These are phyloP conservation scores for Graphiopsis chlorocephala DNA, from an alignment of 2,329 filamentous ascomycete species.

Conservation along the genomic window DNA sequence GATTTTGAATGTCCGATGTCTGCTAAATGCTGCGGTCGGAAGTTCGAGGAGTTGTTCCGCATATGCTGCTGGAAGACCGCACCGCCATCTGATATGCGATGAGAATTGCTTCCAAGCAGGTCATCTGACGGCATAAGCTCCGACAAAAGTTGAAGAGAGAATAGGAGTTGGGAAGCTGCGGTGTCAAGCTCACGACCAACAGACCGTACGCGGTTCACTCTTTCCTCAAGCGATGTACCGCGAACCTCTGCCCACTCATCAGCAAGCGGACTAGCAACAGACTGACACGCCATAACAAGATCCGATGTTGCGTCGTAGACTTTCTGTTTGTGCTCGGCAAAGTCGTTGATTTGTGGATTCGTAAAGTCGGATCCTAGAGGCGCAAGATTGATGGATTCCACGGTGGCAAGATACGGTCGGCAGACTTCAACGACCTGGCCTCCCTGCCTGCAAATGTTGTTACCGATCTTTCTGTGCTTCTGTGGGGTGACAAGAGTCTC, in stretches of 20 bases:
- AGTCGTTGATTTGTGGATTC: conserved; percentile 82
- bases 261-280: conserved; percentile 82
- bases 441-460: conserved; percentile 75
- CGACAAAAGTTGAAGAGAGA: conserved; percentile 80
- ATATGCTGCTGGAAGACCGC: conserved; percentile 31
- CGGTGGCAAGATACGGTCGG: conserved; percentile 81
- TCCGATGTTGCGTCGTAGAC: conserved; percentile 93
- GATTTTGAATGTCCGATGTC: conserved; percentile 61
- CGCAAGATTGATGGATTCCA: conserved; percentile 89
- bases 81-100: conserved; percentile 38
- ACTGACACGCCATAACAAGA: conserved; percentile 80
- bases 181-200: conserved; percentile 79
- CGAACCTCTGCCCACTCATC: conserved; percentile 96
- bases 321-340: conserved; percentile 85
- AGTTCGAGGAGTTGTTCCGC: conserved; percentile 36
- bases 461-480: conserved; percentile 75
- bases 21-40: conserved; percentile 51
- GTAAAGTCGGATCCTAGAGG: conserved; percentile 74
- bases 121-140: conserved; percentile 67
- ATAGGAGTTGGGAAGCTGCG: conserved; percentile 81
- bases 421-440: conserved; percentile 83
- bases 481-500: conserved; percentile 80
- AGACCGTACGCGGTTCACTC: conserved; percentile 74
- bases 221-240: conserved; percentile 82
- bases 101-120: conserved; percentile 33